Base-by-base conservation (phyloP, 208 protist species). In the Leptomonas pyrrhocoris region DNA sequence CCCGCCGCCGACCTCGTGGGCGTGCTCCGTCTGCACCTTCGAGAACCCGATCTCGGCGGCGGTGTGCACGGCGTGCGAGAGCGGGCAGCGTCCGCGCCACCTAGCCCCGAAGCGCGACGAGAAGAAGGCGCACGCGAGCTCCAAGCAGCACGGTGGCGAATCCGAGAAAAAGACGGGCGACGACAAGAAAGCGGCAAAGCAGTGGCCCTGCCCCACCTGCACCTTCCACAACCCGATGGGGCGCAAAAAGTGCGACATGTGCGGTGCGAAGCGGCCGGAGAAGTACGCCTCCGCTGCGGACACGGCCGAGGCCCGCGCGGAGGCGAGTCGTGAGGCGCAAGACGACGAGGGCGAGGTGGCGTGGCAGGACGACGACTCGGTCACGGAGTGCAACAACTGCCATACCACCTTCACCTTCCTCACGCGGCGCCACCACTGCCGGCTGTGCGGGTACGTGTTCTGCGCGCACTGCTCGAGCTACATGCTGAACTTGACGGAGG, bases 401-500 rank as follows among this genome's bases (percentile, higher is more conserved):
- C 80, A 82, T 53, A 65, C 78, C 18, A 83, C 65, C 30, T 96
- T 96, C 69, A 80, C 75, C n/a, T 73, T 96, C 23, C 61, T 90
- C 46, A 66, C 74, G 27, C 84, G 90, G 16, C 84, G 86, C 50
- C 90, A 96, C 54, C 90, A 96, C 70, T 96, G 90, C 67, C 80
- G 90, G 8, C 75, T 80, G 18, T 96, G 90, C 76, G 90, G 90
- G 27, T 94, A 84, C 73, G 84, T 96, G 31, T 96, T 96, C 74
- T 96, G 90, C 42, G 84, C 77, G 15, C 69, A 72, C 34, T 94
- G 89, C 74, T 94, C 87, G 15, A 74, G 67, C 18, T 91, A 81
- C 76, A 61, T 81, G 28, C 2, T 86, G 21, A 42, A 48, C 36
- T 43, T 92, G 28, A 92, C 83, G 59, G 81, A 80, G 64, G 68